Conservation (phyloP, 768 basidiomycete species). For the Infundibulicybe gibba region DNA sequence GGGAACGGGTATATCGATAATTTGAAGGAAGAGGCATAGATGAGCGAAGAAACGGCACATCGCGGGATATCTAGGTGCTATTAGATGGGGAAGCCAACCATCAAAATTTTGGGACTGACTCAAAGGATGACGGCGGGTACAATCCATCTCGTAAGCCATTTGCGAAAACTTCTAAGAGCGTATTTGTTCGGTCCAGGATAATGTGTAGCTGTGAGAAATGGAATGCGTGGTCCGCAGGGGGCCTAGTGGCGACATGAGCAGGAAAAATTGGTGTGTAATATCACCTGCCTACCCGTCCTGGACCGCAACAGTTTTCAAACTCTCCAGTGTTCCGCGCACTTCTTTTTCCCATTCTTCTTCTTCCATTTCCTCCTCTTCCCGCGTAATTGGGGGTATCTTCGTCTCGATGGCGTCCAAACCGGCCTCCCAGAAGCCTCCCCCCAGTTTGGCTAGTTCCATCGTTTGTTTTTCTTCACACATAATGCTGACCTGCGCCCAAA, state of each 20-base stretch:
- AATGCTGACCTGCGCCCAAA: conserved; percentile 87
- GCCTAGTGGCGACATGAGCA: conserved; percentile 26
- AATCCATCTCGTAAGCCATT: conserved; percentile 48
- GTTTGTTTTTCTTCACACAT: conserved; percentile 81
- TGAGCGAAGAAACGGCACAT: conserved; percentile 93
- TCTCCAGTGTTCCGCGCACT: conserved; percentile 52
- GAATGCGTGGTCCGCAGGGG: conserved; percentile 70
- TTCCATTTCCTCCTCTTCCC: conserved; percentile 34
- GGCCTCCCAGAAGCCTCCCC: conserved; percentile 81
- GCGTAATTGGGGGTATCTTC: conserved; percentile 20
- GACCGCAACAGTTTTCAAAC: conserved; percentile 52
- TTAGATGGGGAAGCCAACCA: conserved; percentile 2
- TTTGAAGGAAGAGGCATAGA: conserved; percentile 81
- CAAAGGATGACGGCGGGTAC: conserved; percentile 43
- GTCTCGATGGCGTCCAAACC: conserved; percentile 46
- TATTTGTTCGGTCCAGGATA: conserved; percentile 65
- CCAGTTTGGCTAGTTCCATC: conserved; percentile 59
- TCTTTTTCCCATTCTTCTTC: conserved; percentile 69
- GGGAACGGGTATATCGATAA: conserved; percentile 74
- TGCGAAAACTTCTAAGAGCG: conserved; percentile 68
- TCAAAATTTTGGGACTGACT: conserved; percentile 38
- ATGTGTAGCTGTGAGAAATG: conserved; percentile 81
- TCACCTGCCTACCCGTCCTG: conserved; percentile 51
- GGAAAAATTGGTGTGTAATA: not conserved
- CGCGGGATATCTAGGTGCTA: conserved; percentile 49